Base-by-base conservation (phyloP, 2,329 filamentous ascomycete genomes). In the Didymella lethalis region DNA sequence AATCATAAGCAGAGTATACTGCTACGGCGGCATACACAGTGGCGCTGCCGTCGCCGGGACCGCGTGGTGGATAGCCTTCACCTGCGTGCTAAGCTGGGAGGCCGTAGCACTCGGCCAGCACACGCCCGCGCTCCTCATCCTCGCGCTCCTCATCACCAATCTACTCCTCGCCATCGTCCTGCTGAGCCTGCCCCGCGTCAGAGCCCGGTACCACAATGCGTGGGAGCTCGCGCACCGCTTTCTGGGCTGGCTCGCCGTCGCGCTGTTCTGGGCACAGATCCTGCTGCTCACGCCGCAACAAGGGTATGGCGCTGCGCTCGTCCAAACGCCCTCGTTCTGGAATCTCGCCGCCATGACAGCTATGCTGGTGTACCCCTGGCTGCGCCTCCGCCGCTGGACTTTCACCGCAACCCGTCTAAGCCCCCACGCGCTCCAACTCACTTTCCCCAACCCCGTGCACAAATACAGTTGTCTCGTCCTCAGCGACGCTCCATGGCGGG, bases 281-380 rank as follows among this genome's bases (percentile, higher is more conserved):
- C 10, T 69, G 8, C 59, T 71, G 4, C 57, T 70, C n/a, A 59
- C 59, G 1, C 7, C 54, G n/a, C 48, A 23, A 28, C 2, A 14
- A 16, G 10, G 34, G 40, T 34, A 49, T 29, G 11, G 6, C 7
- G 7, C 6, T 0, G 0, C 43, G 0, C 62, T 74, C 46, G 12
- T 69, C 47, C 26, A 34, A 1, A 61, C 57, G 1, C 67, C 69
- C 1, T 65, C 70, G 0, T 72, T 94, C 76, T 95, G 90, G 88
- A 85, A 90, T 68, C 80, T 94, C 18, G 66, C 85, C 26, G 72
- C 85, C 45, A 87, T 88, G 45, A 91, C 90, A 1, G 68, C 82
- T 40, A 84, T 88, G 64, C 83, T 93, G 62, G 80, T 89, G 45
- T 86, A 89, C 50, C 90, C 91, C 1, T 96, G 91, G 91, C 73